Evolutionary conservation across 768 basidiomycete genomes (phyloP).

Genomic region (Phallus indusiatus): DNA sequence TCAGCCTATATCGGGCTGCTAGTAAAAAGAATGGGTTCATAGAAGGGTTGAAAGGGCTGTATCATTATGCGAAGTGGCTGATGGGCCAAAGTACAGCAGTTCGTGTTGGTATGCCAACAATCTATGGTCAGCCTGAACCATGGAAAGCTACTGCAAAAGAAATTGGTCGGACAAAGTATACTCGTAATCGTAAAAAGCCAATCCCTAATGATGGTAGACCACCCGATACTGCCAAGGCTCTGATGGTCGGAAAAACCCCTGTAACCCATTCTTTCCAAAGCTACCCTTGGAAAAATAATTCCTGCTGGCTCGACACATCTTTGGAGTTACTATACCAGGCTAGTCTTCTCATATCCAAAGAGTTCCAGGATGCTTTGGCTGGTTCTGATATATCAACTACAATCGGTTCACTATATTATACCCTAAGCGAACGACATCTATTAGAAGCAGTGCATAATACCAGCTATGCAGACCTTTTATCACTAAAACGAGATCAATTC

Average conservation of each 20-base stretch:
- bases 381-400: no score
- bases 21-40: conserved; percentile 17
- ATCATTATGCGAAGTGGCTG: conserved; percentile 16
- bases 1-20: conserved; percentile 22
- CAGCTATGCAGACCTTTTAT: no score
- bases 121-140: conserved; percentile 19
- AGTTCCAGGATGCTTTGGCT: no score
- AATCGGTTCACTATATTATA: no score
- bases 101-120: conserved; percentile 16
- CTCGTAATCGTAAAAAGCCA: conserved; percentile 10
- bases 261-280: no score
- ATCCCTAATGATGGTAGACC: conserved; percentile 21
- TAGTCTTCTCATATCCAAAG: no score
- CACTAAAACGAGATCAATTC: no score
- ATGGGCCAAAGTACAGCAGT: conserved; percentile 10
- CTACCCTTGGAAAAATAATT: no score
- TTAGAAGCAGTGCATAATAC: no score
- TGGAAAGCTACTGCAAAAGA: conserved; percentile 17
- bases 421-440: no score
- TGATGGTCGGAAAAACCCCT: not conserved
- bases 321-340: no score
- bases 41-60: conserved; percentile 15
- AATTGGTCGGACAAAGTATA: conserved; percentile 18
- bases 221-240: conserved; percentile 10
- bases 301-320: no score